Conservation (phyloP, 2,329 filamentous ascomycete genomes). For the Fusarium domesticum region DNA sequence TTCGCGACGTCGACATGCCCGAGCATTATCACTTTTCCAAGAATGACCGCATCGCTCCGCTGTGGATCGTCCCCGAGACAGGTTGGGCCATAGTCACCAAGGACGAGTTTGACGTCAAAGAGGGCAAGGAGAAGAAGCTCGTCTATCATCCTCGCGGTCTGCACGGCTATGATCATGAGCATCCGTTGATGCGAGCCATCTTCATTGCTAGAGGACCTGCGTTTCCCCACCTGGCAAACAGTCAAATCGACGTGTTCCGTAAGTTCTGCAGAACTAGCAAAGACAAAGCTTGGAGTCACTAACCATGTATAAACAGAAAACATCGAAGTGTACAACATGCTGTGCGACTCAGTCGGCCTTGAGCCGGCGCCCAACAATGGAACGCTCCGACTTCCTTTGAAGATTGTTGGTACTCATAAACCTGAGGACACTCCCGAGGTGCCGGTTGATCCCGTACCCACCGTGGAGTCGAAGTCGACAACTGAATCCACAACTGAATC, state of each 20-base stretch:
- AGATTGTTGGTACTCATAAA: slow-evolving; percentile 60
- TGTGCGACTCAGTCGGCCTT: slow-evolving; percentile 83
- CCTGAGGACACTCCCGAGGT: slow-evolving; percentile 45
- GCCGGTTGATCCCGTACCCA: slow-evolving; percentile 52
- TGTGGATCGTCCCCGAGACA: slow-evolving; percentile 90
- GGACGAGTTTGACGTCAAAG: slow-evolving; percentile 69
- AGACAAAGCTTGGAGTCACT: slow-evolving; percentile 9
- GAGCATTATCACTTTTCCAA: slow-evolving; percentile 86
- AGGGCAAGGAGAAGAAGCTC: slow-evolving; percentile 60
- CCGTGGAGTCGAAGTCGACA: slow-evolving; percentile 5
- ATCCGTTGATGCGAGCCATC: slow-evolving; percentile 93
- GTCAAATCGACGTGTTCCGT: slow-evolving; percentile 78
- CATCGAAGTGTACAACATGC: slow-evolving; percentile 88
- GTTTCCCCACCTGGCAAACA: slow-evolving; percentile 82
- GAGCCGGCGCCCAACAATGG: slow-evolving; percentile 79
- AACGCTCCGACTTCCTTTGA: slow-evolving; percentile 70
- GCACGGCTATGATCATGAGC: slow-evolving; percentile 92
- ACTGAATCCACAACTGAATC: slow-evolving; percentile 9
- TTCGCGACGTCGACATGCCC: slow-evolving; percentile 84
- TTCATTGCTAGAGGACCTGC: slow-evolving; percentile 90
- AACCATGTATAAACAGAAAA: slow-evolving; percentile 72
- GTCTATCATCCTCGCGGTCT: slow-evolving; percentile 79
- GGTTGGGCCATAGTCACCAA: slow-evolving; percentile 90
- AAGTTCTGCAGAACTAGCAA: slow-evolving; percentile 44
- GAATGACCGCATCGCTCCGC: slow-evolving; percentile 84